Conservation (phyloP, 2,329 filamentous ascomycete species). For the Penicillium verrucosum region DNA sequence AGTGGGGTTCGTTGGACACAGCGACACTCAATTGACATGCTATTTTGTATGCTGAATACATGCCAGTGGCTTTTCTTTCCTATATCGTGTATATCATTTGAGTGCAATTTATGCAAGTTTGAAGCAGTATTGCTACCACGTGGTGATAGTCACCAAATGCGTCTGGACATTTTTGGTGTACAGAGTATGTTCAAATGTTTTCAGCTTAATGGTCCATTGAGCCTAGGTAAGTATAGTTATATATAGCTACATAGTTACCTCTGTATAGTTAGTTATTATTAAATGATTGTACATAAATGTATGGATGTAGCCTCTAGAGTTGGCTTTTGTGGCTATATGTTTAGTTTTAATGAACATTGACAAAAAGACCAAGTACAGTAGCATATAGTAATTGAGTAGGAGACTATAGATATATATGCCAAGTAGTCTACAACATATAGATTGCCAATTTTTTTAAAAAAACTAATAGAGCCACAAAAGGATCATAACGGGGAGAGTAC, state of each 20-base stretch:
- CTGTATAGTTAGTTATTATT: background rate
- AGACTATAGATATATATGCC: background rate
- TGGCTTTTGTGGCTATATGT: background rate
- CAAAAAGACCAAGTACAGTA: background rate
- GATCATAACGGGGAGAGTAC: background rate
- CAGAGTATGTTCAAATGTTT: background rate
- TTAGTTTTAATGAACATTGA: background rate
- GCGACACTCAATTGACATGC: conserved; percentile 29
- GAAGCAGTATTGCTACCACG: conserved; percentile 14
- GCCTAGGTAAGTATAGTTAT: background rate
- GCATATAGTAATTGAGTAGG: background rate
- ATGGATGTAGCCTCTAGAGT: background rate
- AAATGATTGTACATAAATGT: background rate
- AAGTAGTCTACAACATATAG: background rate
- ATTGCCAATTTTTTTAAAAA: background rate
- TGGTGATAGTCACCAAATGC: background rate
- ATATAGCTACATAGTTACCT: background rate
- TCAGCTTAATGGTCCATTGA: background rate
- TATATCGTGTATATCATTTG: conserved; percentile 46
- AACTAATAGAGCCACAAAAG: background rate
- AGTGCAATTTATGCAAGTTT: conserved; percentile 33
- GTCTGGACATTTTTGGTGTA: background rate
- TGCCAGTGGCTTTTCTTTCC: conserved; percentile 32
- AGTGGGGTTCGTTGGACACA: conserved; percentile 26
- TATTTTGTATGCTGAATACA: conserved; percentile 39